Conservation (phyloP, 1,284 basidiomycete species). For the Ganoderma leucocontextum region DNA sequence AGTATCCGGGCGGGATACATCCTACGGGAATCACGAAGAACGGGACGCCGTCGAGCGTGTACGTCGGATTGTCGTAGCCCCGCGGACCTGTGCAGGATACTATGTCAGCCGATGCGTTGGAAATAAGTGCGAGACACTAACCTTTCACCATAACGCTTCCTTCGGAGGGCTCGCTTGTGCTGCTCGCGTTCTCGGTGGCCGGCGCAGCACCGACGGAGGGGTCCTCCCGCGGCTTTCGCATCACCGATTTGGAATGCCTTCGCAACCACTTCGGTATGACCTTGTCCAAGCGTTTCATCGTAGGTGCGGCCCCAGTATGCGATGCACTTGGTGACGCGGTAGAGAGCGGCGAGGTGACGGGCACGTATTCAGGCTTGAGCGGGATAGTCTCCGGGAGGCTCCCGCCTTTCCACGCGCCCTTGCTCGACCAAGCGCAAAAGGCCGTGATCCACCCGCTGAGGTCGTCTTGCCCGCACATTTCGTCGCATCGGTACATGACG, state of each 20-base stretch:
- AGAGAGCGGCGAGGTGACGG: background rate
- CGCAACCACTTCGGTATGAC: background rate
- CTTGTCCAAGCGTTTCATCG: background rate
- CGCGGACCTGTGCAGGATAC: background rate
- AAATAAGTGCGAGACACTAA: background rate
- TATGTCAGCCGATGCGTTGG: background rate
- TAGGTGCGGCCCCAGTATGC: background rate
- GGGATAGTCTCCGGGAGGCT: background rate
- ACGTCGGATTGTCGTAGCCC: background rate
- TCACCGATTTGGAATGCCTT: background rate
- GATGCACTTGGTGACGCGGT: too few species aligned
- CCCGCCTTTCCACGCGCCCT: constrained; percentile 32
- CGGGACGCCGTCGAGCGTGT: constrained; percentile 43
- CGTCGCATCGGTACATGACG: constrained; percentile 31
- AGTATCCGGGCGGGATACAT: constrained; percentile 46
- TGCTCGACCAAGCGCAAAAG: constrained; percentile 48
- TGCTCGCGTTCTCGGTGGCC: background rate
- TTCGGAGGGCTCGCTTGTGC: background rate
- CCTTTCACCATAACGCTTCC: constrained; percentile 1
- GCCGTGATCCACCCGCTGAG: constrained; percentile 49
- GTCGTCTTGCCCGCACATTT: constrained; percentile 35
- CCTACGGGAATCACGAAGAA: constrained; percentile 46
- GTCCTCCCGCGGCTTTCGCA: background rate
- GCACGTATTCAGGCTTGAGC: background rate
- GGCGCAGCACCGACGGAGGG: background rate